phyloP scores from a whole-genome alignment of 108 stramenopile species.

The Schizochytrium sp. region DNA sequence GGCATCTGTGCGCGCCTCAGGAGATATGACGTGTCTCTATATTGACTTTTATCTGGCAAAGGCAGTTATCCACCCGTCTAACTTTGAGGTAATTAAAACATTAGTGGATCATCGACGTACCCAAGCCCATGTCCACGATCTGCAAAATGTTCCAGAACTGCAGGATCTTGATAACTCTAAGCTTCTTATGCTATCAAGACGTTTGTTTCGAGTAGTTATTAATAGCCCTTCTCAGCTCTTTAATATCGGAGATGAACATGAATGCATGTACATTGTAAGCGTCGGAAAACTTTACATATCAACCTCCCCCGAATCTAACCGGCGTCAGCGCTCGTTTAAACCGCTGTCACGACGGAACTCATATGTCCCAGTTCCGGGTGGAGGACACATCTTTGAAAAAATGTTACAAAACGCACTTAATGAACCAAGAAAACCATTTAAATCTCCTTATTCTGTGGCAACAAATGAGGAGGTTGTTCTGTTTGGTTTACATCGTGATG shows the following conservation, averaged over 20 bases:
- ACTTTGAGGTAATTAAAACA: conserved; percentile 28
- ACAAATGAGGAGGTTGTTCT: neutral
- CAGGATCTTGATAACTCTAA: too few species aligned
- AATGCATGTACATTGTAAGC: conserved; percentile 46
- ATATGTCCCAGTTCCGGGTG: neutral
- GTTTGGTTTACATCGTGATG: neutral
- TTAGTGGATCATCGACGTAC: conserved; percentile 3
- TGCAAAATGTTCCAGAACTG: neutral
- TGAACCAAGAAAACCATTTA: neutral
- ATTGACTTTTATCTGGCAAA: conserved; percentile 46
- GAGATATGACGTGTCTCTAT: neutral
- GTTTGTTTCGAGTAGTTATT: conserved; percentile 10
- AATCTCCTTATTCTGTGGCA: neutral
- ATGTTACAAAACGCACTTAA: neutral
- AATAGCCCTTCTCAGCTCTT: neutral
- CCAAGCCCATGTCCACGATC: conserved; percentile 26
- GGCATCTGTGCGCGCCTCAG: neutral
- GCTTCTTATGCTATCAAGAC: conserved; percentile 32
- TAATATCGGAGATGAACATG: neutral
- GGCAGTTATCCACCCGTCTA: conserved; percentile 42
- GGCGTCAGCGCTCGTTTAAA: neutral
- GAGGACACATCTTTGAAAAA: neutral
- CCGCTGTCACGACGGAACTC: neutral
- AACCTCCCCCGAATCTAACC: neutral
- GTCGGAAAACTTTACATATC: conserved; percentile 15